phyloP scores from a whole-genome alignment of 352 stramenopile species.

The Globisporangium paddicum region DNA sequence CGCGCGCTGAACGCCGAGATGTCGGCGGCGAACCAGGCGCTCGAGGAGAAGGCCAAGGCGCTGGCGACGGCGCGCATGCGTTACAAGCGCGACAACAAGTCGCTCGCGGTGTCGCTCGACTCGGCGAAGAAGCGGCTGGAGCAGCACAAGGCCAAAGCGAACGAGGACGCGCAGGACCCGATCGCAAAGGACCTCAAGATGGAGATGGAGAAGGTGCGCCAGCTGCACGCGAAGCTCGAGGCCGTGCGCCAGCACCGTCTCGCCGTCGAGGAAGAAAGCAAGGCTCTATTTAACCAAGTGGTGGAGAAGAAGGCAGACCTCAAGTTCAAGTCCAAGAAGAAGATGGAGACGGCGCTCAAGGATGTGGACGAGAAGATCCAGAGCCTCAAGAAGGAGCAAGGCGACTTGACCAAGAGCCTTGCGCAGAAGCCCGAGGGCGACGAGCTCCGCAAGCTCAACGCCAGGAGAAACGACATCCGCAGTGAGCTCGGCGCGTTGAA shows the following conservation, averaged over 20 bases:
- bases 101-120: constrained; percentile 64
- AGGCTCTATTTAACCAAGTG: constrained; percentile 86
- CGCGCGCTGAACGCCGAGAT: constrained; percentile 81
- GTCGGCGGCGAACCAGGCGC: constrained; percentile 71
- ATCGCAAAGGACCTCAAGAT: constrained; percentile 78
- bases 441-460: constrained; percentile 78
- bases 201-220: constrained; percentile 83
- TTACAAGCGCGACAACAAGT: constrained; percentile 88
- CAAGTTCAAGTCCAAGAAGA: constrained; percentile 88
- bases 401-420: constrained; percentile 67
- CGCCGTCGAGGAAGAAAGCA: constrained; percentile 85
- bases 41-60: constrained; percentile 86
- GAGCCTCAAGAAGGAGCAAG: constrained; percentile 78
- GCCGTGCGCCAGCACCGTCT: constrained; percentile 82
- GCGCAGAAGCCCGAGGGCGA: constrained; percentile 73
- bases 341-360: constrained; percentile 79
- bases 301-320: constrained; percentile 88
- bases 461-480: constrained; percentile 78
- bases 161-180: constrained; percentile 66
- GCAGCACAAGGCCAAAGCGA: constrained; percentile 75
- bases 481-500: constrained; percentile 81
- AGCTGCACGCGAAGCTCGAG: constrained; percentile 81
- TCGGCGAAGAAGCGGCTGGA: constrained; percentile 80
- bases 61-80: constrained; percentile 83
- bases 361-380: constrained; percentile 81